Evolutionary conservation across 2,329 filamentous ascomycete genomes (phyloP), one percentile per base, ranked within the genome.

Genomic region (Penicillium frequentans): DNA sequence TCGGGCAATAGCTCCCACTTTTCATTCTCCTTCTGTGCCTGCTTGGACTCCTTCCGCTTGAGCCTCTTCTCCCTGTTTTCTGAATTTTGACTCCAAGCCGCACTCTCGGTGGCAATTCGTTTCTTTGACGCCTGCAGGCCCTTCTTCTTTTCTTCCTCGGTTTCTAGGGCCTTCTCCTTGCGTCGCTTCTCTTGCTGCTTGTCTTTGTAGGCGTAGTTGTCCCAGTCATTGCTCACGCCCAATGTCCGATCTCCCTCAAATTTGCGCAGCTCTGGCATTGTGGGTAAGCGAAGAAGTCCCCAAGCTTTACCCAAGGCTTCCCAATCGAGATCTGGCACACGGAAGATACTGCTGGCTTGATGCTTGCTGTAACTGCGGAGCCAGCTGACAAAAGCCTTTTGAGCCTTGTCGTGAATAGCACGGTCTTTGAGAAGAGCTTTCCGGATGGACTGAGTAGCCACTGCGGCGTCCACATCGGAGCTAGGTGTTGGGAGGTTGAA

Each of bases 341-440:
- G 86, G 79, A 99, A 99, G 64, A 99, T 98, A 68, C 91, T 96
- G 58, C 86, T 88, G 1, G 93, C 92, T 64, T 93, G 87, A 69
- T 98, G 95, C 68, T 95, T 96, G 70, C 86, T 90, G 77, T 98
- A 98, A 64, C 90, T 90, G 70, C 92, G 86, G 1, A 96, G 86
- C 90, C 92, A 98, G 70, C 90, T 93, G 23, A 98, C 93, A 66
- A 99, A 98, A 0, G 88, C 95, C 60, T 88, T 87, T 70, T 96
- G 91, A 0, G 90, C 92, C 68, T 96, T 95, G 72, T 97, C 92
- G 71, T 95, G 88, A 11, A 95, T 71, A 26, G 86, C 84, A 24
- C 88, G 79, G 70, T 91, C 89, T 39, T 77, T 73, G 27, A 79
- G 76, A 14, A 82, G 79, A 1, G 76, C 71, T 11, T 79, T 76